Conservation (phyloP, 1,284 basidiomycete genomes). For the Ganoderma sinense region DNA sequence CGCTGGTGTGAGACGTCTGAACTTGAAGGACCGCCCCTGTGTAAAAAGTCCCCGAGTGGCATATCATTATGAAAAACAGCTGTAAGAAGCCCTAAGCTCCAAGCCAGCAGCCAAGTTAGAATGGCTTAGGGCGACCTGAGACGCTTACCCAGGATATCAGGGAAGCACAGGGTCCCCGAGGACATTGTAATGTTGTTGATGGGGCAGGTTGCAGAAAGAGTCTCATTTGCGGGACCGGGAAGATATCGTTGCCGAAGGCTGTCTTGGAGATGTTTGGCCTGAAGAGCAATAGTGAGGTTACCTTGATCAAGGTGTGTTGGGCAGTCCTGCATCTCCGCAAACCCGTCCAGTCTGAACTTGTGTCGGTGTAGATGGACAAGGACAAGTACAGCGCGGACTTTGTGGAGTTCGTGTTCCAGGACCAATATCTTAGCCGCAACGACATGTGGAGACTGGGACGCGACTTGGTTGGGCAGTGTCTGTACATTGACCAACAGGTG, state of each 20-base stretch:
- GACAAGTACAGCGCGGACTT: conserved; percentile 76
- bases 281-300: conserved; percentile 75
- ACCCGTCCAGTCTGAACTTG: neutral
- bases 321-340: neutral
- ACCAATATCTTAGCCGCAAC: conserved; percentile 91
- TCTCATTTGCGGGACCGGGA: conserved; percentile 2
- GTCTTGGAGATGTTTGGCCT: conserved; percentile 75
- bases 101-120: too few relatives aligned
- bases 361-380: conserved; percentile 65
- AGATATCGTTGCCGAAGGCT: conserved; percentile 79
- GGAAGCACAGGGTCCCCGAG: too few relatives aligned
- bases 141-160: too few relatives aligned
- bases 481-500: conserved; percentile 76
- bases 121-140: too few relatives aligned
- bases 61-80: too few relatives aligned
- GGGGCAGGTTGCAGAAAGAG: neutral
- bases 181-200: too few relatives aligned
- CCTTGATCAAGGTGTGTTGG: conserved; percentile 64
- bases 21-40: too few relatives aligned
- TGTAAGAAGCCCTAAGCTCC: too few relatives aligned
- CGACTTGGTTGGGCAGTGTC: conserved; percentile 79
- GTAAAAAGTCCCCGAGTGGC: too few relatives aligned
- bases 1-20: too few relatives aligned
- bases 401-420: conserved; percentile 89
- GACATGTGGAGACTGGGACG: conserved; percentile 93